Evolutionary conservation across 441 rosid genomes (phyloP).

Genomic region (Melastoma candidum): DNA sequence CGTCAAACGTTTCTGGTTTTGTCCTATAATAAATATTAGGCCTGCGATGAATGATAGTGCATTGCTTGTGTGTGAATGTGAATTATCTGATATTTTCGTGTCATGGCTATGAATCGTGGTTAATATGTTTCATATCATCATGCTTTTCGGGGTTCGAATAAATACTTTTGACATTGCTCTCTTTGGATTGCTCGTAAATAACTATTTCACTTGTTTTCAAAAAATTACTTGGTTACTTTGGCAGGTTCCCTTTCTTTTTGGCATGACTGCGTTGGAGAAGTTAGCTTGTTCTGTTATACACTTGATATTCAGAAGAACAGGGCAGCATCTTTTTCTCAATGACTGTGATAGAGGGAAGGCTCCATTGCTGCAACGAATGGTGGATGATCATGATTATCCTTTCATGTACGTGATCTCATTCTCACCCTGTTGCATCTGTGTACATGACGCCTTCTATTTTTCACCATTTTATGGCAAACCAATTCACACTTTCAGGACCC

Average conservation of each 20-base stretch:
- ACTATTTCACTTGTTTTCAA: no score
- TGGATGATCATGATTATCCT: conserved; percentile 53
- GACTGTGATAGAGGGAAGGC: conserved; percentile 82
- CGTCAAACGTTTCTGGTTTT: no score
- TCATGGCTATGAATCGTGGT: no score
- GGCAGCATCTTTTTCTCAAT: conserved; percentile 83
- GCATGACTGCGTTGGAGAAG: conserved; percentile 79
- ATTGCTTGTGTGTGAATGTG: no score
- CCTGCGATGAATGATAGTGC: no score
- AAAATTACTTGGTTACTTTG: no score
- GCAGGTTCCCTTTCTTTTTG: conserved; percentile 98
- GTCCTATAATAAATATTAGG: no score
- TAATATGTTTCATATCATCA: no score
- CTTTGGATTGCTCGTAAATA: no score
- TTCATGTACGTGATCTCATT: conserved; percentile 51
- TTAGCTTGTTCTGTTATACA: conserved; percentile 77
- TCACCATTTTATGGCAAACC: conserved; percentile 10
- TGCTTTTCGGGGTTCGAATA: no score
- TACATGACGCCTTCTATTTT: background rate
- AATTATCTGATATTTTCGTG: no score
- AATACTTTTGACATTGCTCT: no score
- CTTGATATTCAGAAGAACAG: conserved; percentile 90
- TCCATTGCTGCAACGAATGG: conserved; percentile 73
- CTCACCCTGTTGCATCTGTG: conserved; percentile 5
- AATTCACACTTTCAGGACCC: conserved; percentile 1